A percentile compares a stretch with the other conserved stretches of the same genome.
phyloP scores from a whole-genome alignment of 192 early-diverging fungal species.

The Coemansia erecta region DNA sequence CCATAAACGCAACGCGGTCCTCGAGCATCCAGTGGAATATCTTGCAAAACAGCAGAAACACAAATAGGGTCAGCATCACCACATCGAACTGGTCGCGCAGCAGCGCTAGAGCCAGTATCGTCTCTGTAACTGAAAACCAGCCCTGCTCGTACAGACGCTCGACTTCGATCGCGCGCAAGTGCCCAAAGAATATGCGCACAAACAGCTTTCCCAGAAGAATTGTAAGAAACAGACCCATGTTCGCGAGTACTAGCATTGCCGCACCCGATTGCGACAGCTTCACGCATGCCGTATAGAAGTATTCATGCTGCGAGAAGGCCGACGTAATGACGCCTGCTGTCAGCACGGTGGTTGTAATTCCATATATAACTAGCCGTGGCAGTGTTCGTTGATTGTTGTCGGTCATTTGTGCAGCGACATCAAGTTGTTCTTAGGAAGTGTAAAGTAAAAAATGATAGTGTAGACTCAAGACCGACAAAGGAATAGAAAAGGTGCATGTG shows the following conservation, averaged over 20 bases:
- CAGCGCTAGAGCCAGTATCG: conserved; percentile 92
- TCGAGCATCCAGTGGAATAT: conserved; percentile 95
- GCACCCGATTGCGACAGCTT: conserved; percentile 85
- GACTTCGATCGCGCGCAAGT: conserved; percentile 86
- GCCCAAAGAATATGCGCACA: conserved; percentile 87
- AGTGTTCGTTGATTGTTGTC: conserved; percentile 19
- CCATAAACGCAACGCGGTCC: conserved; percentile 86
- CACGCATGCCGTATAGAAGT: conserved; percentile 90
- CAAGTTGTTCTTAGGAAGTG: too few species aligned
- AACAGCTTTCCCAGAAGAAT: conserved; percentile 76
- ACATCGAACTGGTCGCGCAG: conserved; percentile 94
- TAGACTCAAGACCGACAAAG: neutral
- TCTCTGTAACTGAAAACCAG: conserved; percentile 98
- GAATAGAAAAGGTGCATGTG: too few species aligned
- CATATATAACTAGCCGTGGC: conserved; percentile 68
- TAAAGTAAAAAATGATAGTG: neutral
- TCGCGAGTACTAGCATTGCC: conserved; percentile 83
- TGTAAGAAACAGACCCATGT: conserved; percentile 74
- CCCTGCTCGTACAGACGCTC: conserved; percentile 98
- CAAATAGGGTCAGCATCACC: conserved; percentile 80
- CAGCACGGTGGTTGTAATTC: conserved; percentile 63
- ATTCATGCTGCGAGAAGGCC: conserved; percentile 66
- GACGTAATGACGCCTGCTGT: conserved; percentile 62
- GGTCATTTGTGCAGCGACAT: conserved; percentile 17
- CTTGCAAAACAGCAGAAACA: conserved; percentile 85